Conservation (phyloP, 2,329 filamentous ascomycete species). For the Aureobasidium sp. region DNA sequence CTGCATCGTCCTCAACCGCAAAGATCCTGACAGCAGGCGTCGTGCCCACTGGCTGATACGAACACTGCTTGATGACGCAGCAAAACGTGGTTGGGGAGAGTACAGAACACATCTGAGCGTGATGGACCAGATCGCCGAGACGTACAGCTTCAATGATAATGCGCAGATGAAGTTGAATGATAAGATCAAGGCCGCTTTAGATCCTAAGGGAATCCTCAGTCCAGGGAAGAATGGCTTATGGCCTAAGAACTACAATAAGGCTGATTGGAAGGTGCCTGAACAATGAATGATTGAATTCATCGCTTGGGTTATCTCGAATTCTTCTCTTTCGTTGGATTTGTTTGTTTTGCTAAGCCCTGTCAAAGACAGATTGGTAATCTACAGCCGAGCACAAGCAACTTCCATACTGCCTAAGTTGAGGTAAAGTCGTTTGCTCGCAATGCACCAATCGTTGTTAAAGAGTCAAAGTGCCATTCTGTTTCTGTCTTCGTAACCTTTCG, state of each 20-base stretch:
- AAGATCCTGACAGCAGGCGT: conserved; percentile 34
- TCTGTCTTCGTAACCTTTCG: no score
- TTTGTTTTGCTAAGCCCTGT: background rate
- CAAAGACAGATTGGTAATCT: background rate
- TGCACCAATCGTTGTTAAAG: background rate
- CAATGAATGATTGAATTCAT: background rate
- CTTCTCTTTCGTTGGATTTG: no score
- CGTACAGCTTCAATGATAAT: conserved; percentile 38
- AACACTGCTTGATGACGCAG: conserved; percentile 35
- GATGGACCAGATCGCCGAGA: conserved; percentile 40
- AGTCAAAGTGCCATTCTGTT: background rate
- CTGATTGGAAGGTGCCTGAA: conserved; percentile 1
- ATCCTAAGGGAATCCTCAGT: conserved; percentile 43
- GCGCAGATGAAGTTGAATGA: conserved; percentile 40
- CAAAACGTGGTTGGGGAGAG: conserved; percentile 39
- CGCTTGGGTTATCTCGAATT: no score
- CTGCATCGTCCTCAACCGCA: conserved; percentile 47
- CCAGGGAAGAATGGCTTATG: conserved; percentile 44
- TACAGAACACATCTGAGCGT: conserved; percentile 43
- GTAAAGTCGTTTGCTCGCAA: no score
- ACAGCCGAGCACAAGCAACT: no score
- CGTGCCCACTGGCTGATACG: conserved; percentile 34
- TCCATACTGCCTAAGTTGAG: no score
- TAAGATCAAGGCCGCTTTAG: conserved; percentile 41
- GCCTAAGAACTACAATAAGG: conserved; percentile 22